Evolutionary conservation across 2,329 filamentous ascomycete genomes (phyloP).

Genomic region (Diaporthe sp.): DNA sequence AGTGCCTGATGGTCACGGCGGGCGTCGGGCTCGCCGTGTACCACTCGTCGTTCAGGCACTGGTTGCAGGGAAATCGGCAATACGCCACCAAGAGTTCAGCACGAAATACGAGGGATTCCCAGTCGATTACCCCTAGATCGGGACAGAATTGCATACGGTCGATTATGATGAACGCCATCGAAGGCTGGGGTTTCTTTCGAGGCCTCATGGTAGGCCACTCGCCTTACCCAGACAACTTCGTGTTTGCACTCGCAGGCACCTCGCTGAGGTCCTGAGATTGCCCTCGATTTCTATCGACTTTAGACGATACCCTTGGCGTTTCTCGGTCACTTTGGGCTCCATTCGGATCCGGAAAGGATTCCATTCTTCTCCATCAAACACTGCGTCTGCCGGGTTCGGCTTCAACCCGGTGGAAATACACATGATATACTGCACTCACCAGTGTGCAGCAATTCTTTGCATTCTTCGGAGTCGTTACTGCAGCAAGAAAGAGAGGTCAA

Average conservation of each 20-base stretch:
- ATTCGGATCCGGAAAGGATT: not conserved
- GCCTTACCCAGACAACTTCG: not conserved
- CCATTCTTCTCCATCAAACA: not conserved
- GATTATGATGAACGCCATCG: not conserved
- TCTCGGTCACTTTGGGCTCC: not conserved
- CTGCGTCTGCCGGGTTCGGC: not conserved
- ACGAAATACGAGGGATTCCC: not conserved
- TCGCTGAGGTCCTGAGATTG: not conserved
- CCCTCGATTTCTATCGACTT: not conserved
- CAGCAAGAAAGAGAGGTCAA: conserved; percentile 4
- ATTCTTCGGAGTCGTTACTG: conserved; percentile 5
- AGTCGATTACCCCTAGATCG: not conserved
- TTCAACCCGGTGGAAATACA: not conserved
- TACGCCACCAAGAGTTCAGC: not conserved
- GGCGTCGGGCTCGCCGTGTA: too few relatives aligned
- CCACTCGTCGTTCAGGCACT: not conserved
- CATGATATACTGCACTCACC: not conserved
- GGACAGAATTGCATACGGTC: not conserved
- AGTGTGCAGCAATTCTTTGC: conserved; percentile 18
- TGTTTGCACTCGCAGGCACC: not conserved
- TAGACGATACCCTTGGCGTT: conserved; percentile 16
- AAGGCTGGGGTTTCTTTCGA: not conserved
- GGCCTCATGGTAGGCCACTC: not conserved
- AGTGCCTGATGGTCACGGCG: not conserved
- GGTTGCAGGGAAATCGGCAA: not conserved